Base-by-base conservation (phyloP, 306 rosid genomes). In the Medicago arabica region DNA sequence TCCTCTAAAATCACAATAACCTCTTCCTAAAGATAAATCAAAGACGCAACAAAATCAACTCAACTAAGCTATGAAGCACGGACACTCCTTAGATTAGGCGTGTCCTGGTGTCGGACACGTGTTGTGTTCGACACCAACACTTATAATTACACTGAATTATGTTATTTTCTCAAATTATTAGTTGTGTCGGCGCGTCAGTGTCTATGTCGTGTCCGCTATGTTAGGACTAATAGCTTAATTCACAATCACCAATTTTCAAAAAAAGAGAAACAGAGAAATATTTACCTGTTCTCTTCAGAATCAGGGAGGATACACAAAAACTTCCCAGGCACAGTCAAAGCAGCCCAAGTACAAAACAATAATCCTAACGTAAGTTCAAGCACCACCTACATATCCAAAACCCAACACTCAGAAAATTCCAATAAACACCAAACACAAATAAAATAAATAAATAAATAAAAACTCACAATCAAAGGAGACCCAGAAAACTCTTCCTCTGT, bases 401-500 rank as follows among this genome's bases (percentile, higher is more conserved):
- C 7, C 59, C 9, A 40, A 79, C 16, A 49, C 2, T 18, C 72
- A 76, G 41, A 71, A 40, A 43, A 23, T 78, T 70, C 21, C 65
- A 49, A 60, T 15, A 60, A 47, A 70, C 46, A 70, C 12, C 12
- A 72, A 69, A 59, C 64, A 31, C 76, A 59, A 21, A 28, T 25
- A 25, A 25, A 25, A 25, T 25, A 25, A 25, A 25, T 1, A 47
- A 49, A 16, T 21, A 63, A 38, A 3, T 11, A 57, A 54, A 5
- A 55, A 74, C 85, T 85, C 71, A 91, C 98, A 19, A 69, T 83
- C 69, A 88, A 34, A 17, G 98, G 98, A 80, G 96, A 92, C 15
- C 91, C 92, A 3, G 96, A 86, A 87, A 93, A 93, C 86, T 93
- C 92, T 75, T 89, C 96, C 80, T 93, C 97, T 59, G 77, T 89